Base-by-base conservation (phyloP, 163 green algal genomes). In the Scenedesmus sp. region DNA sequence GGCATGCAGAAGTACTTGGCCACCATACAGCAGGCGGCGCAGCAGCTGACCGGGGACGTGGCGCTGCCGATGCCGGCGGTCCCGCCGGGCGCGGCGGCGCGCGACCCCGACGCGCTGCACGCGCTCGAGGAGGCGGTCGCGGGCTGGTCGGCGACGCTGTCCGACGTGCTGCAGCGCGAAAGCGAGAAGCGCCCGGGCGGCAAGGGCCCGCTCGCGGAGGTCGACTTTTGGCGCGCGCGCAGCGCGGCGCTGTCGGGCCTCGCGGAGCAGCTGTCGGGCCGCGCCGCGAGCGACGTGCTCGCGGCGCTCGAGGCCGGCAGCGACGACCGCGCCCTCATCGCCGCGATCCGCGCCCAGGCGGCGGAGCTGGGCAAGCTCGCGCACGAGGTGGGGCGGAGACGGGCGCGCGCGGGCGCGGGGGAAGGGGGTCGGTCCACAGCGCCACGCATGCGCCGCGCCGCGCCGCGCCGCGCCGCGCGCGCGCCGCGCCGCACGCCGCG, bases 201-300 rank as follows among this genome's bases (percentile, higher is more conserved):
- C 33, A 83, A 83, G 54, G 90, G 91, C 4, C 91, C 93, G 3
- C 83, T 97, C 60, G 92, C 87, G 33, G 93, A 98, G 84, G 94
- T 98, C 56, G 88, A 96, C 39, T 96, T 95, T 76, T 98, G 94
- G 94, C 78, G 91, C n/a, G 87, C 92, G 64, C 84, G 92, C 13
- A 94, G 92, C 60, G 91, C 89, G 22, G 84, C 92, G 56, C 85
- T 96, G 18, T 87, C 82, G 36, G 80, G 81, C 9, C 69, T 98
- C 65, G 91, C 92, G 78, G 93, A 97, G 85, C 93, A 97, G 88
- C 85, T 98, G 10, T 92, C 92, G 65, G 72, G 91, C 63, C 89
- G 88, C 1, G 50, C 80, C 18, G 91, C 91, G 36, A 58, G 80
- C 45, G 80, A 80, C 45, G 87, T 91, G 77, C 72, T 94, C 11